phyloP scores from a whole-genome alignment of 2,329 filamentous ascomycete species.

The Pseudogymnoascus verrucosus region DNA sequence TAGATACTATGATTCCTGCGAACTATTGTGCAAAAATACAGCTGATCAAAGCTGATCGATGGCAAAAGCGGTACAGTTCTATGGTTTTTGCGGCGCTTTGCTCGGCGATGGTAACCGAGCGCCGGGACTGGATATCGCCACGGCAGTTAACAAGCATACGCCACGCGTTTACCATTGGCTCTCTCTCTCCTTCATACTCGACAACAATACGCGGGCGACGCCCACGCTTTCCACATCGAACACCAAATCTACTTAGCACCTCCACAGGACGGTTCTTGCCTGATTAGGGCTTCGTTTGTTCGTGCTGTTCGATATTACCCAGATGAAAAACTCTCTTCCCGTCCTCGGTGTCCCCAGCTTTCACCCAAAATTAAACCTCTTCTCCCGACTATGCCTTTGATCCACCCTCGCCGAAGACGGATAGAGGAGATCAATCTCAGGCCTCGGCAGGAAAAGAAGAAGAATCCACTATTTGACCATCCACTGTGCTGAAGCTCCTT shows the following conservation, averaged over 20 bases:
- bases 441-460: neutral
- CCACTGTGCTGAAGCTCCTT: neutral
- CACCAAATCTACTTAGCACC: neutral
- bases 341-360: neutral
- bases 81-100: neutral
- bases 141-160: neutral
- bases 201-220: neutral
- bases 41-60: neutral
- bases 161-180: neutral
- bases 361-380: neutral
- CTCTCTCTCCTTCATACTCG: neutral
- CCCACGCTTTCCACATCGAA: neutral
- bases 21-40: neutral
- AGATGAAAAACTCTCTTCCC: neutral
- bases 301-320: neutral
- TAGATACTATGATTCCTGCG: neutral
- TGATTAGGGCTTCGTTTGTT: neutral
- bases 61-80: neutral
- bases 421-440: neutral
- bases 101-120: neutral
- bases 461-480: neutral
- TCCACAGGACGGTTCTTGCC: neutral
- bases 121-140: neutral
- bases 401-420: neutral
- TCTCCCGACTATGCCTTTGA: neutral